Base-by-base conservation (phyloP, 768 basidiomycete species). In the Chalciporus pseudorubinellus region DNA sequence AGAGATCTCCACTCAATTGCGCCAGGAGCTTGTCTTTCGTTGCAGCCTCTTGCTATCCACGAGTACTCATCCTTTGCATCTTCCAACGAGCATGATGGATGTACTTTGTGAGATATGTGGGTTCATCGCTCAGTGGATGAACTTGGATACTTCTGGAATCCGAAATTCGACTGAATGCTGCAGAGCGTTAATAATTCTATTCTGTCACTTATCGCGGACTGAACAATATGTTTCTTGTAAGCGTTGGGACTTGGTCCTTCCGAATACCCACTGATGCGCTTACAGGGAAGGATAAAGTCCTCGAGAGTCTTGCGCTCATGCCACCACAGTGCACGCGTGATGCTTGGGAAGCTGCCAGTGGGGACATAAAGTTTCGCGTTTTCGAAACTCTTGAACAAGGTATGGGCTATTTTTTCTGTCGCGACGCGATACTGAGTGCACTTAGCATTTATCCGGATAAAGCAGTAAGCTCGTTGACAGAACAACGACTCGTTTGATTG, bases 91-190 rank as follows among this genome's bases (percentile, higher is more conserved):
- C 41, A 52, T 57, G 51, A 54, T 43, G 44, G 55, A 11, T 16
- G 21, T 67, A 26, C 59, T 69, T 38, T 48, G 53, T 18, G 50
- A 41, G 47, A 50, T 46, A 11, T 70, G 62, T 46, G 47, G 12
- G 36, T 41, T 58, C 21, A 51, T 67, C 28, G 53, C 50, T 26
- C 57, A 59, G 34, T 69, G 62, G 56, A 61, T 65, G 39, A 46
- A 56, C n/a, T 38, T 21, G 16, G 51, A 69, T 33, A 43, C 46
- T 6, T 60, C 57, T 36, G 64, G 67, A 40, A 59, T 69, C 41
- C 69, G 41, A 46, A 51, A 47, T 42, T 69, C 68, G 16, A 50
- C 26, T 20, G 67, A 69, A 40, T 70, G 64, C 46, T 67, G 69
- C 43, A 67, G 59, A 48, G 53, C 50, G n/a, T 49, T 68, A 45